Evolutionary conservation across 2,329 filamentous ascomycete genomes (phyloP).

Genomic region (Colletotrichum tropicicola): DNA sequence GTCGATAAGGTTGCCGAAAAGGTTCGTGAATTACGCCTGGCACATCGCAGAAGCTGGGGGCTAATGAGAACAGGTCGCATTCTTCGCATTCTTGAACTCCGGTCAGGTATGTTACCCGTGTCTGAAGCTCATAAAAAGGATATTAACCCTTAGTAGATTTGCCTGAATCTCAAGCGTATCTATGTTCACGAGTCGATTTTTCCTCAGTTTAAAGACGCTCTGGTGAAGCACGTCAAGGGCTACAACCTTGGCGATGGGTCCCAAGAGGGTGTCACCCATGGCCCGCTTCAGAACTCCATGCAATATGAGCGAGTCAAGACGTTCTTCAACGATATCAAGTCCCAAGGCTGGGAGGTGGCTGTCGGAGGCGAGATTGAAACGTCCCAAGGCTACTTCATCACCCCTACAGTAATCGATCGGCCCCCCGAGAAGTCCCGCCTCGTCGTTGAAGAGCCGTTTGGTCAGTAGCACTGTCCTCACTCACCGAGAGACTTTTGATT

Average conservation of each 20-base stretch:
- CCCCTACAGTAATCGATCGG: constrained; percentile 10
- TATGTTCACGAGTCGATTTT: constrained; percentile 23
- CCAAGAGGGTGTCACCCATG: constrained; percentile 40
- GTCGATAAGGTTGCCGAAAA: constrained; percentile 44
- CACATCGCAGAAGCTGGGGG: too few species aligned
- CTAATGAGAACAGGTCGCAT: neutral
- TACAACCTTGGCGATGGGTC: constrained; percentile 56
- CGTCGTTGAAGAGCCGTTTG: constrained; percentile 9
- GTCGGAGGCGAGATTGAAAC: constrained; percentile 6
- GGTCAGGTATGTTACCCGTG: neutral
- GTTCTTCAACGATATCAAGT: constrained; percentile 18
- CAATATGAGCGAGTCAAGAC: constrained; percentile 53
- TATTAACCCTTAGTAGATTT: too few species aligned
- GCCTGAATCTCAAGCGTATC: constrained; percentile 36
- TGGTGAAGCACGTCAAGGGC: constrained; percentile 34
- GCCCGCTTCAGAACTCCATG: constrained; percentile 71
- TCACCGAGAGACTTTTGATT: too few species aligned
- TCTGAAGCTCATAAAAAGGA: too few species aligned
- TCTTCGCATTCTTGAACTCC: constrained; percentile 11
- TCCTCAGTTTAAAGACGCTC: neutral
- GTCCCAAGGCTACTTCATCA: constrained; percentile 13
- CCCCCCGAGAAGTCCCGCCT: constrained; percentile 14
- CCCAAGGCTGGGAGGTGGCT: constrained; percentile 20
- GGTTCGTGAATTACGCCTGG: constrained; percentile 33
- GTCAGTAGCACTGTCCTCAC: neutral